Base-by-base conservation (phyloP, 257 asterid genomes). In the Scutellaria baicalensis region DNA sequence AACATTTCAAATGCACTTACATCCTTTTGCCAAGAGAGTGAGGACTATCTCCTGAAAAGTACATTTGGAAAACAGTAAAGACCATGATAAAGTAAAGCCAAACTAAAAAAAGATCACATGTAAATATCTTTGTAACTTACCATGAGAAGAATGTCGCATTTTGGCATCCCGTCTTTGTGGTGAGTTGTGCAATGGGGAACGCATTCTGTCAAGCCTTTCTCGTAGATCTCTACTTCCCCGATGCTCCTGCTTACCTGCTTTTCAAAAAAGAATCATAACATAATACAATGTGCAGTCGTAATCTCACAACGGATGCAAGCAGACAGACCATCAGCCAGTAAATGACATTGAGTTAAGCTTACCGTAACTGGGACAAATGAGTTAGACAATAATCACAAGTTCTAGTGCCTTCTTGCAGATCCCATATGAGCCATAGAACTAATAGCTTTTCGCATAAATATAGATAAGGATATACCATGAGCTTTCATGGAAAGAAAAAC, bases 131-230 rank as follows among this genome's bases (percentile, higher is more conserved):
- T 73, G 51, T 51, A 64, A 64, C 84, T 72, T 59, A 93, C 98
- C 96, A 74, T 70, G 90, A 77, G 92, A 77, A 21, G 83, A 77
- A 57, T 76, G 87, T 71, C 85, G 78, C 69, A 78, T 75, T 68
- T 78, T 80, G 64, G 72, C 66, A 64, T 85, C 89, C 76, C 85
- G 86, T 82, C 90, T 79, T 33, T 51, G 87, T 36, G 86, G 84
- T 75, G 96, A 86, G 66, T 77, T 80, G 71, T 27, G 88, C 52
- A 69, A 52, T 47, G 98, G 96, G 70, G 98, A 93, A 62, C 77
- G 96, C 79, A 81, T 87, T 74, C 89, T 83, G 58, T 79, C 92
- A 66, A 90, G 90, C 79, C 87, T 90, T 69, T 93, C 95, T 80
- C 98, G 85, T 85, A 88, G 77, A 77, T 93, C 97, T 63, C 83